These are phyloP conservation scores for Alternaria ethzedia DNA, from an alignment of 2,329 filamentous ascomycete genomes.

Conservation along the genomic window DNA sequence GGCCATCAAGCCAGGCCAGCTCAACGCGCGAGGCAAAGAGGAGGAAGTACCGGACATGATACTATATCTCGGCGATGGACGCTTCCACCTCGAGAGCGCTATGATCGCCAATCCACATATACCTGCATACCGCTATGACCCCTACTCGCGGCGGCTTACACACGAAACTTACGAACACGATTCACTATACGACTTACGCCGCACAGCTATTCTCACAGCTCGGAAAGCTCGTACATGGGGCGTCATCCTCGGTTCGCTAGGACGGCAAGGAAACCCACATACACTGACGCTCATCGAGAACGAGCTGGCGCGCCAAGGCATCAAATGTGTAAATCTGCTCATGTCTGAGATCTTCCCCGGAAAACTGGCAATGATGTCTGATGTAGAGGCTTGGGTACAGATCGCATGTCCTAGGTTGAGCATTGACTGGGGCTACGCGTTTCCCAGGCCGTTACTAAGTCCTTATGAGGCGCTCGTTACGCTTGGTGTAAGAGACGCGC, in stretches of 20 bases:
- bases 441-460: constrained; percentile 84
- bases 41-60: constrained; percentile 68
- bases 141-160: constrained; percentile 90
- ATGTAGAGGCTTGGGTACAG: constrained; percentile 98
- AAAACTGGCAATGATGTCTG: constrained; percentile 88
- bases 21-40: constrained; percentile 56
- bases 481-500: constrained; percentile 75
- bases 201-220: constrained; percentile 77
- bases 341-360: constrained; percentile 96
- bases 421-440: constrained; percentile 99
- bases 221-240: constrained; percentile 87
- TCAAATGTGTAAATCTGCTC: constrained; percentile 83
- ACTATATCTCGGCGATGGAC: constrained; percentile 87
- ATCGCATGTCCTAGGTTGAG: constrained; percentile 95
- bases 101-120: constrained; percentile 98
- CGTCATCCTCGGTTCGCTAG: constrained; percentile 88
- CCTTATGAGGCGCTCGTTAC: constrained; percentile 95
- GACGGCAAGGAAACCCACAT: constrained; percentile 93
- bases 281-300: constrained; percentile 87
- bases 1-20: constrained; percentile 40
- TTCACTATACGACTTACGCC: constrained; percentile 83
- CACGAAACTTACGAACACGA: constrained; percentile 90
- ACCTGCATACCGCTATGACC: constrained; percentile 94
- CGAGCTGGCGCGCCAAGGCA: constrained; percentile 71
- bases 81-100: constrained; percentile 95